Percentiles rank a stretch among this genome's conserved stretches.
Evolutionary conservation across 192 early-diverging fungal genomes (phyloP).

Genomic region (Geranomyces variabilis): DNA sequence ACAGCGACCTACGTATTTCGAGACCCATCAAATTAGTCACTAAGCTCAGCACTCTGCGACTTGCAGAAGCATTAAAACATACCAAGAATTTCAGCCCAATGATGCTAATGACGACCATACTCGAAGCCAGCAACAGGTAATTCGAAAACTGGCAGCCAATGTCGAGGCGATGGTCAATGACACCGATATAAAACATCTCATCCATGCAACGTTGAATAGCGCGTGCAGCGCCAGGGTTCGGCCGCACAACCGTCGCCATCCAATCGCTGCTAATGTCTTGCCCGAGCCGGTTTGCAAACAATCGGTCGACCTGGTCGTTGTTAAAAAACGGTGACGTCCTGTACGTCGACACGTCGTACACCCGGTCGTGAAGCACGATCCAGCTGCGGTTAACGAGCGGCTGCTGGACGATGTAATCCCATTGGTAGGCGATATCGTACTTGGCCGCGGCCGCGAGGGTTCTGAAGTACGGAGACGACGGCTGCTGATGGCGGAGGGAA

Average conservation of each 20-base stretch:
- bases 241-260: constrained; percentile 14
- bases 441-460: constrained; percentile 1
- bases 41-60: no score
- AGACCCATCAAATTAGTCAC: no score
- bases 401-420: constrained; percentile 28
- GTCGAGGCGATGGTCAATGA: constrained; percentile 75
- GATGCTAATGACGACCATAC: constrained; percentile 70
- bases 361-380: constrained; percentile 43
- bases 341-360: constrained; percentile 47
- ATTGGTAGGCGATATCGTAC: constrained; percentile 29
- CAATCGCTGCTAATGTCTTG: constrained; percentile 30
- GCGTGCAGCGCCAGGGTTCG: constrained; percentile 20
- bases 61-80: constrained; percentile 45
- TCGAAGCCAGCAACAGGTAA: constrained; percentile 75
- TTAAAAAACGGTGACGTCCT: constrained; percentile 23
- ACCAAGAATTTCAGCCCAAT: constrained; percentile 86
- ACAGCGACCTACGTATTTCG: constrained; percentile 61
- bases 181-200: constrained; percentile 76
- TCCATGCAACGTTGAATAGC: constrained; percentile 74
- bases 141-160: constrained; percentile 79
- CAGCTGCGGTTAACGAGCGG: constrained; percentile 31
- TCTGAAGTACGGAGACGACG: constrained; percentile 5
- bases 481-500: constrained; percentile 1
- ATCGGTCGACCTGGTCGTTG: constrained; percentile 1
- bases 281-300: constrained; percentile 15